Evolutionary conservation across 257 asterid species (phyloP).

Genomic region (Solanum stenotomum): DNA sequence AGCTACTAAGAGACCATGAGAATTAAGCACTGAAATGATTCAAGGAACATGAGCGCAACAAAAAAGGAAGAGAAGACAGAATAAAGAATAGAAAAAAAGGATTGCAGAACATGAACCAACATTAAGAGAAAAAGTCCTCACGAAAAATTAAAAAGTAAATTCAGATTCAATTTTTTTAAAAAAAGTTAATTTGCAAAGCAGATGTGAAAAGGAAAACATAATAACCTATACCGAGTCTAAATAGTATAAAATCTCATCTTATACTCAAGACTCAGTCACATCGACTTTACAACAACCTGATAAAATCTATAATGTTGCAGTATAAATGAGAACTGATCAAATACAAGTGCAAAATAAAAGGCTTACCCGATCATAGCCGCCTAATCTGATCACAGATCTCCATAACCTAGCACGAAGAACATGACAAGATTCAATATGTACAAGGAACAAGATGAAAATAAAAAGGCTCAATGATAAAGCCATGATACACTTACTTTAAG

Average conservation of each 20-base stretch:
- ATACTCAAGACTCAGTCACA: too few species aligned
- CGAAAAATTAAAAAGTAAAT: neutral
- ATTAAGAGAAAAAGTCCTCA: neutral
- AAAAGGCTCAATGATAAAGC: neutral
- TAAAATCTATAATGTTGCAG: too few species aligned
- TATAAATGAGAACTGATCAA: neutral
- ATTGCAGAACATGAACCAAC: neutral
- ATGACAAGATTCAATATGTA: neutral
- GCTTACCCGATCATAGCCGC: conserved; percentile 89
- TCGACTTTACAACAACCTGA: too few species aligned
- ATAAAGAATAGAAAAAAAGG: neutral
- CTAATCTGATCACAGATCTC: conserved; percentile 74
- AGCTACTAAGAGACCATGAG: neutral
- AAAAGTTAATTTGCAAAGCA: neutral
- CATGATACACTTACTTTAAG: too few species aligned
- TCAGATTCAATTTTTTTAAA: too few species aligned
- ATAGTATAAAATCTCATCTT: too few species aligned
- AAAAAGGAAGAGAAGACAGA: neutral
- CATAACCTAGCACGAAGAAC: conserved; percentile 17
- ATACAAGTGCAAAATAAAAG: neutral
- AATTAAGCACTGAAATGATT: too few species aligned
- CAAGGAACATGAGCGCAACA: neutral
- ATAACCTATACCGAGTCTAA: too few species aligned
- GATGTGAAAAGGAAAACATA: neutral
- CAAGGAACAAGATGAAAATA: neutral